A percentile compares a stretch with the other conserved stretches of the same genome.
Conservation (phyloP, 495 filamentous ascomycete species). For the Penicillium coffeae region DNA sequence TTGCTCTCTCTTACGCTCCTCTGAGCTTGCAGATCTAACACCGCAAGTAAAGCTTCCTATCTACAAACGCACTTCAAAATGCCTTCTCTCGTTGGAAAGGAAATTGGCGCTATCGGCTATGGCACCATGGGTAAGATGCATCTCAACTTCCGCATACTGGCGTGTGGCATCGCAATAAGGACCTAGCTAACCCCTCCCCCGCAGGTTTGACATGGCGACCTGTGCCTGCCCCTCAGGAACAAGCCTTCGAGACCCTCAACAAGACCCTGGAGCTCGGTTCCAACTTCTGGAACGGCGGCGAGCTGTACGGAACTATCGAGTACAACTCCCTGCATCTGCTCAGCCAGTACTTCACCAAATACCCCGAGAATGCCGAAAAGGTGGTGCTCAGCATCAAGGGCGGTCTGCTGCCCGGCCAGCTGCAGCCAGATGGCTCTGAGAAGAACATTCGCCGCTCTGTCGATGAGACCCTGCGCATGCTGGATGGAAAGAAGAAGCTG, state of each 20-base stretch:
- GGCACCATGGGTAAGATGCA: slow-evolving; percentile 41
- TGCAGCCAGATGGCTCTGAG: slow-evolving; percentile 54
- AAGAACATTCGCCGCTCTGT: slow-evolving; percentile 61
- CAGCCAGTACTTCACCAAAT: slow-evolving; percentile 54
- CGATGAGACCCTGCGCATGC: slow-evolving; percentile 52
- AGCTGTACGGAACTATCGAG: slow-evolving; percentile 71
- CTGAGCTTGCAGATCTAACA: too few species aligned
- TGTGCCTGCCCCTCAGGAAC: slow-evolving; percentile 51
- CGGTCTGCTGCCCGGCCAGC: slow-evolving; percentile 31
- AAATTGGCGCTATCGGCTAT: slow-evolving; percentile 45
- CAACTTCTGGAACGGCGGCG: slow-evolving; percentile 79
- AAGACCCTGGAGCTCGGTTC: slow-evolving; percentile 61
- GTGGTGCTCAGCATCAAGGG: slow-evolving; percentile 61
- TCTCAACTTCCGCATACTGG: not conserved
- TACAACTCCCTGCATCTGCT: slow-evolving; percentile 61
- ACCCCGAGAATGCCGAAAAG: slow-evolving; percentile 58
- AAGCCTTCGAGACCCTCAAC: slow-evolving; percentile 65
- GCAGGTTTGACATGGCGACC: slow-evolving; percentile 73
- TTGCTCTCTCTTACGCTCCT: too few species aligned
- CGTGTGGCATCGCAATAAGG: not conserved
- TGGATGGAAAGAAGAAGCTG: slow-evolving; percentile 73
- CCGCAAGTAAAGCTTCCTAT: not conserved
- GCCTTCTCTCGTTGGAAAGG: slow-evolving; percentile 40
- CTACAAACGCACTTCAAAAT: slow-evolving; percentile 12
- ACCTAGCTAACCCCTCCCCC: not conserved